phyloP scores from a whole-genome alignment of 225 moss, liverwort and hornwort species.

The Pseudisothecium myosuroides region DNA sequence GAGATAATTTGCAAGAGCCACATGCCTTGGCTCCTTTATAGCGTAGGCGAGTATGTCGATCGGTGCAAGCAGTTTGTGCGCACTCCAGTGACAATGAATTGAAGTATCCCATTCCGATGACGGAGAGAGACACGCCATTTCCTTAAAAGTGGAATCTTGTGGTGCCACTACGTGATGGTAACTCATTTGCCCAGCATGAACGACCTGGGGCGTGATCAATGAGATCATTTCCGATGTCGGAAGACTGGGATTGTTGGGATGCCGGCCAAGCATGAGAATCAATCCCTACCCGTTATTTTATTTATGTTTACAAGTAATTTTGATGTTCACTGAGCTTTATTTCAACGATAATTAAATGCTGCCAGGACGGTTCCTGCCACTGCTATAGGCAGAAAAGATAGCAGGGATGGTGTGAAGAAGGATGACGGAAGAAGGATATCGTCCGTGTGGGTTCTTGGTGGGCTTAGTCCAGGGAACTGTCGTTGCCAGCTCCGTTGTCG shows the following conservation, averaged over 20 bases:
- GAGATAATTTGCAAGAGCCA: not conserved
- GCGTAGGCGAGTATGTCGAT: no score
- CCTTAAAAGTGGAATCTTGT: not conserved
- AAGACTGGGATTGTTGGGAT: not conserved
- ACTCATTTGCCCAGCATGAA: no score
- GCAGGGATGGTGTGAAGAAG: no score
- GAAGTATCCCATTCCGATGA: not conserved
- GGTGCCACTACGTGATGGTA: not conserved
- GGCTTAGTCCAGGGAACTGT: not conserved
- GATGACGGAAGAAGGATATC: not conserved
- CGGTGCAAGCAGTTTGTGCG: no score
- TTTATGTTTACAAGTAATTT: not conserved
- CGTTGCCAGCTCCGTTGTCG: not conserved
- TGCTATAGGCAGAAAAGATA: not conserved
- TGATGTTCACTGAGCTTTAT: not conserved
- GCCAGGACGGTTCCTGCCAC: not conserved
- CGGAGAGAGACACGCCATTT: not conserved
- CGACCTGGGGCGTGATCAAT: not conserved
- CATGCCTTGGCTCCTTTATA: not conserved
- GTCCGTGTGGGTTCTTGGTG: not conserved
- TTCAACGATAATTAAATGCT: not conserved
- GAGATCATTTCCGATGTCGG: not conserved
- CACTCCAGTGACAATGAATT: no score
- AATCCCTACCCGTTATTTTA: no score
- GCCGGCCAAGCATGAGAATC: not conserved